phyloP scores from a whole-genome alignment of 257 asterid genomes.

The Gentiana straminea region DNA sequence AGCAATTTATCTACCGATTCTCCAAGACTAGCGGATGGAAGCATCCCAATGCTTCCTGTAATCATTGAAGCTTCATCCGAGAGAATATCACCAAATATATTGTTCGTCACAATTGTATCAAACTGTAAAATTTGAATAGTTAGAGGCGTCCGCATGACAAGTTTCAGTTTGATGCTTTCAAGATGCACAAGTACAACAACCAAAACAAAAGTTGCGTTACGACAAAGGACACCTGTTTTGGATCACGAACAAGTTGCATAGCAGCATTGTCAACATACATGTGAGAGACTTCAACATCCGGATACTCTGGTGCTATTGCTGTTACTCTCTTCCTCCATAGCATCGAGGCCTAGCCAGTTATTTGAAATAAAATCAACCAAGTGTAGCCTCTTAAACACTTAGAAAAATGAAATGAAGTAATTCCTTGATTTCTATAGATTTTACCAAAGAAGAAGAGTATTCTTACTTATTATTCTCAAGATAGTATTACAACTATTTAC shows the following conservation, averaged over 20 bases:
- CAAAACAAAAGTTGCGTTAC: neutral
- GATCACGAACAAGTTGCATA: slow-evolving; percentile 97
- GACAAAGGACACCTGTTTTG: slow-evolving; percentile 64
- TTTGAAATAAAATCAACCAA: neutral
- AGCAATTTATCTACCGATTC: slow-evolving; percentile 43
- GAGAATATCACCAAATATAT: slow-evolving; percentile 91
- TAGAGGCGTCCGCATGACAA: slow-evolving; percentile 4
- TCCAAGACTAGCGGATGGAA: slow-evolving; percentile 95
- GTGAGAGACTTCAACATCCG: slow-evolving; percentile 93
- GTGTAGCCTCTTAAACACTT: neutral
- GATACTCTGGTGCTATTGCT: slow-evolving; percentile 63
- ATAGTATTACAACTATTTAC: no score
- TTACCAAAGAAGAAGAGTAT: no score
- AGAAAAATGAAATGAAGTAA: no score
- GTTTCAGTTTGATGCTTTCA: slow-evolving; percentile 4
- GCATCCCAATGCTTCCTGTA: slow-evolving; percentile 99
- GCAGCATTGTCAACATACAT: slow-evolving; percentile 99
- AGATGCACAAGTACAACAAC: slow-evolving; percentile 2
- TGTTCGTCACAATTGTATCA: slow-evolving; percentile 93
- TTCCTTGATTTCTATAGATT: no score
- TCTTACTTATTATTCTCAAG: no score
- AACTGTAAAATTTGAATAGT: slow-evolving; percentile 48
- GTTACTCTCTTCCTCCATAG: slow-evolving; percentile 82
- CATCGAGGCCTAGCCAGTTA: slow-evolving; percentile 68
- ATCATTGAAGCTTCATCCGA: slow-evolving; percentile 99